Evolutionary conservation across 148 eudicot genomes (phyloP).

Genomic region (Nepenthes mirabilis): DNA sequence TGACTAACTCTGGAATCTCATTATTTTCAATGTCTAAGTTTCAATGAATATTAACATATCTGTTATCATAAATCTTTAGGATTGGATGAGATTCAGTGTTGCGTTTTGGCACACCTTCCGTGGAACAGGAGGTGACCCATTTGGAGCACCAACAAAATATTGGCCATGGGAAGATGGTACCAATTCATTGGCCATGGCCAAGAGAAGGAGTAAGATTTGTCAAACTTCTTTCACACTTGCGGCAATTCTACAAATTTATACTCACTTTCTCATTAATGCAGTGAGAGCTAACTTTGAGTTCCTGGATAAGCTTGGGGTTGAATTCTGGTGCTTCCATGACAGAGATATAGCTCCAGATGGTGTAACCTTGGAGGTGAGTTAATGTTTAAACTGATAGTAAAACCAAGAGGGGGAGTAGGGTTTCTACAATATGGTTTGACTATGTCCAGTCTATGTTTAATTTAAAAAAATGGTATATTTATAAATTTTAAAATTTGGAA

Average conservation of each 20-base stretch:
- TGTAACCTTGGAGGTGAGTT: conserved; percentile 56
- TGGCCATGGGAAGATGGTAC: conserved; percentile 99
- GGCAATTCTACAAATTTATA: neutral
- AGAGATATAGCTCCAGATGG: conserved; percentile 98
- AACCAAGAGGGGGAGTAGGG: no score
- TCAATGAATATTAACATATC: neutral
- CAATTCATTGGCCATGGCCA: conserved; percentile 87
- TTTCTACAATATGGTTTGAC: no score
- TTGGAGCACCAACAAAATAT: conserved; percentile 78
- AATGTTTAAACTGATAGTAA: neutral
- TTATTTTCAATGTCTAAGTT: neutral
- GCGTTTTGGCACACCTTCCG: conserved; percentile 99
- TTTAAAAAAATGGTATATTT: no score
- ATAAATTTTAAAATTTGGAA: no score
- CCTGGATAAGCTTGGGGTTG: conserved; percentile 89
- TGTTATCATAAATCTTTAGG: conserved; percentile 28
- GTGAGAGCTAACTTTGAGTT: conserved; percentile 99
- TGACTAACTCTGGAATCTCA: neutral
- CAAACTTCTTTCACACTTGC: neutral
- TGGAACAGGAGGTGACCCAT: conserved; percentile 94
- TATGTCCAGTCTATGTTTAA: no score
- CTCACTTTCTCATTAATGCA: conserved; percentile 18
- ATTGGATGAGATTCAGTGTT: conserved; percentile 96
- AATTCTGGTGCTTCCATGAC: conserved; percentile 95
- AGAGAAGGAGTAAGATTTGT: conserved; percentile 70